These are phyloP conservation scores for Emergomyces orientalis DNA, from an alignment of 2,329 filamentous ascomycete species.

Conservation along the genomic window DNA sequence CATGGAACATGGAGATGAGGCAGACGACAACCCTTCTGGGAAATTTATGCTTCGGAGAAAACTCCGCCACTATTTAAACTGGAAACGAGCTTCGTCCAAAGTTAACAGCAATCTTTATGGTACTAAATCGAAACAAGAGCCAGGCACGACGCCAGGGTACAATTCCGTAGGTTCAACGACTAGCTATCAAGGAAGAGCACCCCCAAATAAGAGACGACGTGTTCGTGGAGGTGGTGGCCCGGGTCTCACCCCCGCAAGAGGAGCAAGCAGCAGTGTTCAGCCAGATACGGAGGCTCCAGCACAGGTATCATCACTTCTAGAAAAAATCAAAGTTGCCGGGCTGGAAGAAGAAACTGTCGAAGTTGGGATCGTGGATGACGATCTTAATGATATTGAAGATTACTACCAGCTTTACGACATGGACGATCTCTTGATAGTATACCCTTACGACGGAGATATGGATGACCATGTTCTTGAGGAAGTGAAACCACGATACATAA, in stretches of 20 bases:
- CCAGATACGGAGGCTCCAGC: slow-evolving; percentile 67
- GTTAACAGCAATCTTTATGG: slow-evolving; percentile 52
- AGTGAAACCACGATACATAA: slow-evolving; percentile 81
- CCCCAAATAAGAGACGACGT: slow-evolving; percentile 76
- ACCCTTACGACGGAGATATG: slow-evolving; percentile 90
- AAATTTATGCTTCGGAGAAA: slow-evolving; percentile 84
- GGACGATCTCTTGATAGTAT: slow-evolving; percentile 76
- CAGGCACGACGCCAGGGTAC: slow-evolving; percentile 18
- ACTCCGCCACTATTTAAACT: slow-evolving; percentile 74
- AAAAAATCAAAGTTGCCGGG: slow-evolving; percentile 72
- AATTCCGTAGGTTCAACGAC: slow-evolving; percentile 16
- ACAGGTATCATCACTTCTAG: slow-evolving; percentile 73
- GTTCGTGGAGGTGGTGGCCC: slow-evolving; percentile 64
- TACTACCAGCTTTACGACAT: slow-evolving; percentile 88
- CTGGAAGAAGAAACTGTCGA: slow-evolving; percentile 49
- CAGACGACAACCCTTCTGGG: slow-evolving; percentile 54
- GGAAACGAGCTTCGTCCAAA: slow-evolving; percentile 82
- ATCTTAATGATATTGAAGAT: slow-evolving; percentile 82
- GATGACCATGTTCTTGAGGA: slow-evolving; percentile 97
- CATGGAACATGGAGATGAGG: slow-evolving; percentile 12
- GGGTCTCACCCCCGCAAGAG: slow-evolving; percentile 49
- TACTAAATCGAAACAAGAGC: slow-evolving; percentile 20
- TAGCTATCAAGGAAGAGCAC: slow-evolving; percentile 51
- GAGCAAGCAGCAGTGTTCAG: slow-evolving; percentile 63
- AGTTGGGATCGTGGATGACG: slow-evolving; percentile 64